These are phyloP conservation scores for Fremontodendron californicum DNA, from an alignment of 345 rosid genomes.

Conservation along the genomic window DNA sequence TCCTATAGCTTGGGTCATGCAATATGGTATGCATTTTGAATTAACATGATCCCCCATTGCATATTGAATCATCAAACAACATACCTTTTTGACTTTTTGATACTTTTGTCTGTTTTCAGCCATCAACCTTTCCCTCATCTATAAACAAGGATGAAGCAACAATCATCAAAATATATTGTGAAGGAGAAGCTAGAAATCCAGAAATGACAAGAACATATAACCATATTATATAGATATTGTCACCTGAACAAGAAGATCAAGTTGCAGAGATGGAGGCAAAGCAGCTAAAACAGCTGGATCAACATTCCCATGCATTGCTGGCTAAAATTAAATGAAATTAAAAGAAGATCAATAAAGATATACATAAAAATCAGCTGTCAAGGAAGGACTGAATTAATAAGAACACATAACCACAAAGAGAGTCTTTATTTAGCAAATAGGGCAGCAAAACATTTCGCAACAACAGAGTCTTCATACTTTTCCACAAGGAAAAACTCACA, in stretches of 20 bases:
- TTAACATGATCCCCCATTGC: not conserved
- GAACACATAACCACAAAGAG: not conserved
- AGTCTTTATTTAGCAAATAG: not conserved
- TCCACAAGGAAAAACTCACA: slow-evolving; percentile 12
- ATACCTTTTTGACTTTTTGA: slow-evolving; percentile 94
- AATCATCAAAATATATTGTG: slow-evolving; percentile 11
- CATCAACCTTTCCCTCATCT: slow-evolving; percentile 97
- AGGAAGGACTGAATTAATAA: not conserved
- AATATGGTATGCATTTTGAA: not conserved
- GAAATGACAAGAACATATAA: slow-evolving; percentile 10
- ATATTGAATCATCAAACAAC: slow-evolving; percentile 10
- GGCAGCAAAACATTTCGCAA: not conserved
- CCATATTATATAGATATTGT: slow-evolving; percentile 12
- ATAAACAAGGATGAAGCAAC: slow-evolving; percentile 16
- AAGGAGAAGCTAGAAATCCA: slow-evolving; percentile 11
- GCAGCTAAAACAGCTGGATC: slow-evolving; percentile 87
- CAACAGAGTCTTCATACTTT: not conserved
- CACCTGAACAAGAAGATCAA: slow-evolving; percentile 89
- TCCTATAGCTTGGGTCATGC: not conserved
- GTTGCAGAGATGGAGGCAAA: slow-evolving; percentile 89
- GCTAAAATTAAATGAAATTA: slow-evolving; percentile 20
- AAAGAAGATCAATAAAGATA: not conserved
- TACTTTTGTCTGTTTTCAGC: slow-evolving; percentile 94
- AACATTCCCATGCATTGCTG: slow-evolving; percentile 54
- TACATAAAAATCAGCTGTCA: not conserved